Percentiles rank a stretch among this genome's conserved stretches.
phyloP scores from a whole-genome alignment of 1,284 basidiomycete species.

The Leccinum angustisporum region DNA sequence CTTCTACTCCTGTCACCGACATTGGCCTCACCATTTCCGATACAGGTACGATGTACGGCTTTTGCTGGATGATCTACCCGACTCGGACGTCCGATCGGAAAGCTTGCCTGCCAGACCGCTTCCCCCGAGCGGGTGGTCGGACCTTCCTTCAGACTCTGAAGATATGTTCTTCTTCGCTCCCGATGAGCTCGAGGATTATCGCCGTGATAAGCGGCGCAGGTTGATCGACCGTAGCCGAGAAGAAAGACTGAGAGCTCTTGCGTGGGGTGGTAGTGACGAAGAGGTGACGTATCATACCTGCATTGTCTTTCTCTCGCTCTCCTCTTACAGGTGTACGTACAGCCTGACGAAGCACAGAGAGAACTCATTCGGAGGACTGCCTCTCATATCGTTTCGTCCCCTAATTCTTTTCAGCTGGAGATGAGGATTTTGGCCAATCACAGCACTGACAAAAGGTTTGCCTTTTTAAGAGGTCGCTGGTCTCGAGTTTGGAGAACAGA shows the following conservation, averaged over 20 bases:
- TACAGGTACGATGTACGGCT: constrained; percentile 79
- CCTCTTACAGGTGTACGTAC: constrained; percentile 16
- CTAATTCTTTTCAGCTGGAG: constrained; percentile 76
- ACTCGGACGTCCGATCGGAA: background rate
- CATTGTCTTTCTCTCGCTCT: background rate
- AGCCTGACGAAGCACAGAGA: constrained; percentile 68
- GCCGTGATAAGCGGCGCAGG: constrained; percentile 61
- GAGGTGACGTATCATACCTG: constrained; percentile 45
- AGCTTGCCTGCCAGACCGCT: constrained; percentile 10
- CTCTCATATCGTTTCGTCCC: constrained; percentile 59
- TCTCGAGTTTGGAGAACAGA: constrained; percentile 56
- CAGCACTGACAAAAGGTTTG: constrained; percentile 66
- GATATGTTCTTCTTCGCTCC: constrained; percentile 77
- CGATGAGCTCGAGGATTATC: constrained; percentile 65
- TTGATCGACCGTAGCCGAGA: constrained; percentile 61
- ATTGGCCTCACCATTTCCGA: constrained; percentile 15
- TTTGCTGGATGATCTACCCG: constrained; percentile 54
- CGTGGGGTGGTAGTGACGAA: constrained; percentile 74
- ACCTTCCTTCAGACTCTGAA: constrained; percentile 79
- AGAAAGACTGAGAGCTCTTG: constrained; percentile 61
- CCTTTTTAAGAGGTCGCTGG: constrained; percentile 79
- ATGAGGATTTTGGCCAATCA: constrained; percentile 88
- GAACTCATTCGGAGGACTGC: constrained; percentile 79
- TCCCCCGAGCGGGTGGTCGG: constrained; percentile 72
- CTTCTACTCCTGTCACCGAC: constrained; percentile 11